Conservation (phyloP, 192 early-diverging fungal species). For the Rhizophagus clarus region DNA sequence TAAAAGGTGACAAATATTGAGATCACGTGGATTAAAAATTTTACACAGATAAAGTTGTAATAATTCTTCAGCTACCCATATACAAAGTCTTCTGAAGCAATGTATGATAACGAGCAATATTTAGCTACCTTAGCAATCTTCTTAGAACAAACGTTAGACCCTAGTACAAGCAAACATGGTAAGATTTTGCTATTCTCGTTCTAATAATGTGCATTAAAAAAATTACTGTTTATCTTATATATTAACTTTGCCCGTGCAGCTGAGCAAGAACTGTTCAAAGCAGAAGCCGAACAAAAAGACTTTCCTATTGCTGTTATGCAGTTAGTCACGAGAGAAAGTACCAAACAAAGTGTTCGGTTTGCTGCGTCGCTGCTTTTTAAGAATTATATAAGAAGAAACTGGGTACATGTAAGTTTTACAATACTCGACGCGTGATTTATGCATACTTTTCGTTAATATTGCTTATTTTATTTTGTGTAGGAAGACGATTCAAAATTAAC, state of each 20-base stretch:
- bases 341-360: constrained; percentile 68
- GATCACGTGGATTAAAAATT: too few species aligned
- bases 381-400: constrained; percentile 91
- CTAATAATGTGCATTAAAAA: constrained; percentile 27
- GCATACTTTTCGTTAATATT: not conserved
- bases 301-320: constrained; percentile 77
- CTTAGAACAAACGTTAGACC: constrained; percentile 64
- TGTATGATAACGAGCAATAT: constrained; percentile 45
- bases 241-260: constrained; percentile 45
- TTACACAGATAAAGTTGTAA: too few species aligned
- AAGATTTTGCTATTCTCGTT: constrained; percentile 6
- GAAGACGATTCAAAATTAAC: constrained; percentile 56
- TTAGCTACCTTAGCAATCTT: constrained; percentile 51
- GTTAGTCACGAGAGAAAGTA: constrained; percentile 64
- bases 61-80: not conserved
- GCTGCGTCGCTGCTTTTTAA: constrained; percentile 92
- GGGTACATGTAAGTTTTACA: constrained; percentile 50
- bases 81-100: not conserved
- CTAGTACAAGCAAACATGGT: constrained; percentile 60
- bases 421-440: too few species aligned
- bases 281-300: constrained; percentile 56
- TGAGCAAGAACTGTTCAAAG: constrained; percentile 52
- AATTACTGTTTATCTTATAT: constrained; percentile 31
- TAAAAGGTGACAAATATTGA: too few species aligned
- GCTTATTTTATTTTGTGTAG: constrained; percentile 49